Evolutionary conservation across 306 rosid genomes (phyloP).

Genomic region (Dicorynia guianensis): DNA sequence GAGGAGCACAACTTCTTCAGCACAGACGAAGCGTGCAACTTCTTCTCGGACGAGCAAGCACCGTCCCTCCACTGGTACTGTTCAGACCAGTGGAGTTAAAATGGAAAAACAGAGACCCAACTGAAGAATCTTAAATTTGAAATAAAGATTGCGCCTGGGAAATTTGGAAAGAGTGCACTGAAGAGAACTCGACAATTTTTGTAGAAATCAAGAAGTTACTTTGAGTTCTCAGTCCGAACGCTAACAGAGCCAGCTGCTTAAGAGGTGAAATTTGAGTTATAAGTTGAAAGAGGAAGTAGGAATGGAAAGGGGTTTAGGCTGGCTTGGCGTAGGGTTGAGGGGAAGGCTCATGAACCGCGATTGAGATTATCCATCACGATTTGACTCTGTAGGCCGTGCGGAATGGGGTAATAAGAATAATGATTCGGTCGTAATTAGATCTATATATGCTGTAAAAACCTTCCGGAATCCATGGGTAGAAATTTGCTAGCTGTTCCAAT

Average conservation of each 20-base stretch:
- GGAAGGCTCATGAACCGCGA: slow-evolving; percentile 43
- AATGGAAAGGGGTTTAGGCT: slow-evolving; percentile 11
- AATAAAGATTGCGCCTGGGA: neutral
- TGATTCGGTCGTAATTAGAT: slow-evolving; percentile 25
- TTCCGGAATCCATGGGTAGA: slow-evolving; percentile 26
- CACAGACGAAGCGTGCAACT: slow-evolving; percentile 79
- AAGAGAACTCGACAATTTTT: slow-evolving; percentile 14
- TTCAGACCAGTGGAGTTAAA: slow-evolving; percentile 65
- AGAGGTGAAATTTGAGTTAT: too few relatives aligned
- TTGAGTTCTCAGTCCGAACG: neutral
- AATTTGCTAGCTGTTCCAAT: slow-evolving; percentile 9
- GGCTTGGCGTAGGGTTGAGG: slow-evolving; percentile 50
- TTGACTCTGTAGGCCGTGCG: slow-evolving; percentile 4
- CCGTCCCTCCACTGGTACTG: slow-evolving; percentile 90
- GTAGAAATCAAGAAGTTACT: neutral
- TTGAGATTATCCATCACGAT: slow-evolving; percentile 11
- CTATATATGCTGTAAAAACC: slow-evolving; percentile 15
- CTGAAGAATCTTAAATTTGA: neutral
- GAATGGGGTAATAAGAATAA: slow-evolving; percentile 24
- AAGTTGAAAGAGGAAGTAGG: neutral
- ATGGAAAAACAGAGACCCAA: neutral
- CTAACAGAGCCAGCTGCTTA: neutral
- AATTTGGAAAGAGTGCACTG: neutral
- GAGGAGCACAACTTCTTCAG: slow-evolving; percentile 94
- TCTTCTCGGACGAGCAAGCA: slow-evolving; percentile 91